Evolutionary conservation across 2,329 filamentous ascomycete species (phyloP).

Genomic region (Myriosclerotinia curreyana): DNA sequence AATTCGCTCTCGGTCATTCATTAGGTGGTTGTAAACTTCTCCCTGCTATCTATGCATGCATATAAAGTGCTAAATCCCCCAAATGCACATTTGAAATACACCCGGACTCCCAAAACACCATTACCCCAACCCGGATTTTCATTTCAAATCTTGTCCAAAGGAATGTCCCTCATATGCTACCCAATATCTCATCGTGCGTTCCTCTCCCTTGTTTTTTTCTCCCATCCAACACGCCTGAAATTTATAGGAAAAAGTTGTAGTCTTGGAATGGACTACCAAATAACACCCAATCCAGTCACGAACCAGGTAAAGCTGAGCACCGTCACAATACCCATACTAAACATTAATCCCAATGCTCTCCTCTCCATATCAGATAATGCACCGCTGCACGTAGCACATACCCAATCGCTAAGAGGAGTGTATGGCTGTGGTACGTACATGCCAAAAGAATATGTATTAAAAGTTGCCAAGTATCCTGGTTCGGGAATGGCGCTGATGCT

Average conservation of each 20-base stretch:
- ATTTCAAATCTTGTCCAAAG: slow-evolving; percentile 16
- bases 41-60: slow-evolving; percentile 31
- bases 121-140: slow-evolving; percentile 21
- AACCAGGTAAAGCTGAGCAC: slow-evolving; percentile 64
- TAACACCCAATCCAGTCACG: slow-evolving; percentile 47
- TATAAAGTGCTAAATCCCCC: slow-evolving; percentile 15
- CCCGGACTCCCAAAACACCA: slow-evolving; percentile 28
- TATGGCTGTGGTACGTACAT: slow-evolving; percentile 55
- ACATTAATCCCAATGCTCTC: slow-evolving; percentile 49
- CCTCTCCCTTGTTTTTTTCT: slow-evolving; percentile 4
- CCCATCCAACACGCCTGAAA: slow-evolving; percentile 8
- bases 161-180: slow-evolving; percentile 13
- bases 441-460: slow-evolving; percentile 52
- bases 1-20: slow-evolving; percentile 17
- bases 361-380: slow-evolving; percentile 48
- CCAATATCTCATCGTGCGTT: slow-evolving; percentile 13
- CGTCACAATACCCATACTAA: slow-evolving; percentile 55
- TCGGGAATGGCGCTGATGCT: slow-evolving; percentile 50
- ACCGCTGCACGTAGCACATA: slow-evolving; percentile 56
- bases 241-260: background rate
- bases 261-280: slow-evolving; percentile 34
- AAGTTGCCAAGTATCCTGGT: slow-evolving; percentile 55
- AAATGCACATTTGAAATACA: slow-evolving; percentile 11
- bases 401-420: slow-evolving; percentile 50
- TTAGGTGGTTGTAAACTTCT: slow-evolving; percentile 19